These are phyloP conservation scores for Paradendryphiella salina DNA, from an alignment of 2,329 filamentous ascomycete genomes.

Conservation along the genomic window DNA sequence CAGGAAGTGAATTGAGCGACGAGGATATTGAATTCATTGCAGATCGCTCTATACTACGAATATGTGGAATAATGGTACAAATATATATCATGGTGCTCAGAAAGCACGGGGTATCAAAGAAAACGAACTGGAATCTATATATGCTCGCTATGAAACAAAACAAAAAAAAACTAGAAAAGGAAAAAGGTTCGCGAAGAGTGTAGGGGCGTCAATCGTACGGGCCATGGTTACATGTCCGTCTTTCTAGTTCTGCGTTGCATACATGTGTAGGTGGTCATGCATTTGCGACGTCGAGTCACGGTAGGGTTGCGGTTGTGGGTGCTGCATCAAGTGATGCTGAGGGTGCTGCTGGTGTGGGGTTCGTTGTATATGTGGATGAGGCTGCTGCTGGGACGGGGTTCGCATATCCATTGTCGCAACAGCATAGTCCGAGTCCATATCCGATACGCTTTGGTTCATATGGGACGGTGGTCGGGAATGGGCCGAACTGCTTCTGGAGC, in stretches of 20 bases:
- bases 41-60: neutral
- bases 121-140: conserved; percentile 17
- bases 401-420: conserved; percentile 28
- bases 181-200: neutral
- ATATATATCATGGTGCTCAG: neutral
- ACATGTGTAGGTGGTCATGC: conserved; percentile 32
- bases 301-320: conserved; percentile 24
- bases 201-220: conserved; percentile 3
- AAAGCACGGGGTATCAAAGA: conserved; percentile 26
- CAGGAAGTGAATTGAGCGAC: no score
- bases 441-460: conserved; percentile 23
- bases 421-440: conserved; percentile 31
- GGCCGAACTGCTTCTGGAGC: conserved; percentile 30
- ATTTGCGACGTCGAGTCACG: conserved; percentile 23
- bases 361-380: conserved; percentile 21
- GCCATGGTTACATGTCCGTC: conserved; percentile 5
- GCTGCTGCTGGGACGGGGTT: conserved; percentile 22
- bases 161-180: neutral
- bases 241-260: conserved; percentile 24
- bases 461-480: conserved; percentile 31
- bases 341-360: conserved; percentile 21
- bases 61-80: no score
- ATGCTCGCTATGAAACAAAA: conserved; percentile 22
- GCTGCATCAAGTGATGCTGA: conserved; percentile 30
- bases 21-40: no score